Evolutionary conservation across 2,329 filamentous ascomycete genomes (phyloP), one percentile per base, ranked within the genome.

Genomic region (Pestalotiopsis sp.): DNA sequence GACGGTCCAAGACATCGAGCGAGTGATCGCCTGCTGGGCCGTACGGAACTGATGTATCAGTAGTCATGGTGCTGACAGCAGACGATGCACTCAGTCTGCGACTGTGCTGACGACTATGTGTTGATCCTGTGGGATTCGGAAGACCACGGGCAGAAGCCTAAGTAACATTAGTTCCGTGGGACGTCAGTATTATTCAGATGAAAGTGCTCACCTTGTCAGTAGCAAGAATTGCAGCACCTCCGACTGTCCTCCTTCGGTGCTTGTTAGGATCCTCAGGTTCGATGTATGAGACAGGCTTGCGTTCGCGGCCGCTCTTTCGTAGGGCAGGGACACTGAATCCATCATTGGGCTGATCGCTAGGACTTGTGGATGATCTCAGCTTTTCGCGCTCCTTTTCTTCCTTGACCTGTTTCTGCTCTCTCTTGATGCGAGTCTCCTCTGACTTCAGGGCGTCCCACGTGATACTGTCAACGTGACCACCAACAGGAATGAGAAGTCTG

Each of bases 391-490:
- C 41, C 64, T 66, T 49, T 23, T 25, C 14, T n/a, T 57, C 31
- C 49, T 58, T 58, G n/a, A n/a, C 9, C 14, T 62, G 27, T 39
- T 39, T 45, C 5, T 89, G 87, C 72, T 95, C 93, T 74, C 87
- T 84, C 74, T 91, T 82, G 70, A 85, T 81, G 73, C 90, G 81
- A 66, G 87, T 88, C 25, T 90, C 89, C 76, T 93, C 90, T 0
- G 88, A 88, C 69, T 92, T 91, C 6, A 98, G 85, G 60, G 98
- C 94, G 73, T 97, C 93, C 9, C 91, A 87, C 39, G 85, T 91
- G 79, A 88, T 93, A 80, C 94, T 97, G 66, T 86, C 86, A 0
- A 92, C 94, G 73, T 94, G 89, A 3, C 94, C 88, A 72, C 92
- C 86, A 0, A 84, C 85, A 0, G 95, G 96, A 68, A 98, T 92